Evolutionary conservation across 768 basidiomycete species (phyloP).

Genomic region (Goffeauzyma gilvescens): DNA sequence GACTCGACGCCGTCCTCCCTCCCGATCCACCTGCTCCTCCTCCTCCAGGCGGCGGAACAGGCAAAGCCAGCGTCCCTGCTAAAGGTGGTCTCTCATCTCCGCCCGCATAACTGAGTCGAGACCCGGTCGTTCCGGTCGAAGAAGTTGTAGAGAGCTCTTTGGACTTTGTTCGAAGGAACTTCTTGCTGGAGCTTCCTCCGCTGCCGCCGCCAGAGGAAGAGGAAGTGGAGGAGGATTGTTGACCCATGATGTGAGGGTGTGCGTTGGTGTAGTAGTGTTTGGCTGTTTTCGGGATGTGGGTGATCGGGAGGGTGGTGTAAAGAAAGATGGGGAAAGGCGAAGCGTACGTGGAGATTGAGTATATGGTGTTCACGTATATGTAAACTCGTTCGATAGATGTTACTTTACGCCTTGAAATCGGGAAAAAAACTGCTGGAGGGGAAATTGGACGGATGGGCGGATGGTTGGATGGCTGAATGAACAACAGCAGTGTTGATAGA

Average conservation of each 20-base stretch:
- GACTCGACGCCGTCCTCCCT: background rate
- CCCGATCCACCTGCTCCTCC: background rate
- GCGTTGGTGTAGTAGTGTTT: background rate
- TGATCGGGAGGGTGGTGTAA: constrained; percentile 14
- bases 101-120: no score
- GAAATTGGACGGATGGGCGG: constrained; percentile 12
- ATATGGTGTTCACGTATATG: no score
- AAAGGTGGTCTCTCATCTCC: no score
- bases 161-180: constrained; percentile 29
- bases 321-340: constrained; percentile 15
- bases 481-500: no score
- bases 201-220: no score
- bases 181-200: no score
- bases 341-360: constrained; percentile 15
- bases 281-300: no score
- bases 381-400: no score
- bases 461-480: background rate
- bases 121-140: constrained; percentile 15
- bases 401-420: no score
- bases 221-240: constrained; percentile 9
- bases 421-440: constrained; percentile 12
- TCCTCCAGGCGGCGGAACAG: background rate
- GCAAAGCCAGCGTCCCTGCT: constrained; percentile 8
- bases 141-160: constrained; percentile 28
- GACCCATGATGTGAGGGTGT: constrained; percentile 6